Evolutionary conservation across 148 eudicot species (phyloP), one percentile per base, ranked within the genome.

Genomic region (Chenopodium berlandieri): DNA sequence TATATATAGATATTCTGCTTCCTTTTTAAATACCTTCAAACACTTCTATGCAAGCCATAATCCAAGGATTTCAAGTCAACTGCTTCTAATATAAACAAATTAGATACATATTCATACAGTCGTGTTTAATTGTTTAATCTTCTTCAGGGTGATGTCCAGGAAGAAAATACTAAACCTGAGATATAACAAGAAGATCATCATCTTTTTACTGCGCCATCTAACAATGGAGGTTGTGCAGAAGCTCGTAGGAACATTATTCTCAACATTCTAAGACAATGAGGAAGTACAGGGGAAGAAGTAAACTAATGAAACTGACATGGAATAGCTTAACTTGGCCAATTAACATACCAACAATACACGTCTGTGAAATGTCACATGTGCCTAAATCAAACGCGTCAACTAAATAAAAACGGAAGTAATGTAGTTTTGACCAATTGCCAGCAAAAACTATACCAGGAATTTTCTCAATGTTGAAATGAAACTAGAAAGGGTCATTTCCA

Each of bases 101-200:
- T 16, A 34, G 40, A 12, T 54, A 16, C 14, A 54, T 54, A 54
- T 17, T 54, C 10, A 48, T 48, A 11, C 52, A 48, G 52, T 48
- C 60, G 60, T 54, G 60, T 54, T 54, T 54, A 54, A 54, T 54
- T 2, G 60, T 54, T 54, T 54, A 54, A 54, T 54, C 1, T 54
- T 13, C 60, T 16, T 62, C 65, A 62, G 25, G 10, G 14, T 3
- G 32, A n/a, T 30, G 56, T 65, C 31, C 52, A 52, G 48, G 72
- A 62, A 37, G 67, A 37, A 81, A 37, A 70, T 4, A 78, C 40
- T 34, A 34, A 34, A 34, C 97, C 97, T 94, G 98, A 73, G 98
- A 92, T 60, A 94, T 83, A 73, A 94, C 92, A 80, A 94, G 94
- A 78, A 94, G 92, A 80, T 94, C 93, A 84, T 92, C 97, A 78